Evolutionary conservation across 2,329 filamentous ascomycete species (phyloP), one percentile per base, ranked within the genome.

Genomic region (Arthrobotrys musiformis): DNA sequence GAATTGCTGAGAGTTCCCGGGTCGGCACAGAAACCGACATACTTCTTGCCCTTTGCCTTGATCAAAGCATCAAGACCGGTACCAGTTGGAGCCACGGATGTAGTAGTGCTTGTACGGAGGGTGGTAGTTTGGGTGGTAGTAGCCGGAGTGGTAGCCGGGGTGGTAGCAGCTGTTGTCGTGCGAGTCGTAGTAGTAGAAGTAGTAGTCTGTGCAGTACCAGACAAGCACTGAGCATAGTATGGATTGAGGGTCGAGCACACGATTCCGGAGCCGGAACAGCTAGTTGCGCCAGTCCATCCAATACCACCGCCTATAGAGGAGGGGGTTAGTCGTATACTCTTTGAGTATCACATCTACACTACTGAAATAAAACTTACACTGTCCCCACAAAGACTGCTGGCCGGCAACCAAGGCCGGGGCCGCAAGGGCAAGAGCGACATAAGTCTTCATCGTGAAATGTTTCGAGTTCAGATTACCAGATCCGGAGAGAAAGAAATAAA

Each of bases 1-100:
- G 84, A 85, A 8, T 84, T 81, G 35, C 81, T 84, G 2, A 91
- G 85, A 9, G 84, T 85, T 77, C 84, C 84, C 80, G 87, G 84
- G 81, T 91, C 89, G 1, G 87, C 85, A 67, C 84, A 85, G 13
- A 86, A 86, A 79, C 90, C 90, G 68, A 87, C 88, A 83, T 91
- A 92, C 79, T 87, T 85, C 84, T 91, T 92, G 78, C 90, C 90
- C 80, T 88, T 86, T 70, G 86, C 86, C 81, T 88, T 87, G 83
- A 90, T 88, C 24, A 87, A 85, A 66, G 82, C 81, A 81, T 90
- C 86, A 78, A 90, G 84, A 82, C 87, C 88, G 68, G 84, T 82
- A 2, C 83, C 54, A 0, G 84, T 83, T 81, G 86, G 85, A 42
- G 84, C 82, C 7, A 15, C 15, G n/a, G 68, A 35, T 15, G 68